phyloP scores from a whole-genome alignment of 352 stramenopile species.

The Phytophthora idaei region DNA sequence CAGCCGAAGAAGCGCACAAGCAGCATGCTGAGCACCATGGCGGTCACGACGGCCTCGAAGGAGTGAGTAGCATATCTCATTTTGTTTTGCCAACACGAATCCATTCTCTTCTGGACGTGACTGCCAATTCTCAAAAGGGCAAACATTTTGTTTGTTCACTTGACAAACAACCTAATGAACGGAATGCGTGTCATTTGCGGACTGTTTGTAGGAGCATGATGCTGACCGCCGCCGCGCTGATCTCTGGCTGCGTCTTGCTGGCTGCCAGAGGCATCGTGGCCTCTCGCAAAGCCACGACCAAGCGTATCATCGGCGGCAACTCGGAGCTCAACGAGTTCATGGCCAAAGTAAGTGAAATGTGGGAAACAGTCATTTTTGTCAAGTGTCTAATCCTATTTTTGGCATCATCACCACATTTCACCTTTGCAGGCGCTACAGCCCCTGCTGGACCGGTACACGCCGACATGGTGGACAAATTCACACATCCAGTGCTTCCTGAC shows the following conservation, averaged over 20 bases:
- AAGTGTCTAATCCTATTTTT: slow-evolving; percentile 14
- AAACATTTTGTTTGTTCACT: not conserved
- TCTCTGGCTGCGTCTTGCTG: slow-evolving; percentile 42
- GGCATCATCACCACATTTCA: slow-evolving; percentile 6
- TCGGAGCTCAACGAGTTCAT: slow-evolving; percentile 79
- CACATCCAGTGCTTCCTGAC: slow-evolving; percentile 78
- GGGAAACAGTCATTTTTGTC: not conserved
- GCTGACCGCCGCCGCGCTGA: slow-evolving; percentile 31
- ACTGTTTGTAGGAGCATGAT: slow-evolving; percentile 26
- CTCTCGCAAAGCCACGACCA: slow-evolving; percentile 21
- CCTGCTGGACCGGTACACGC: slow-evolving; percentile 59
- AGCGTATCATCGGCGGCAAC: slow-evolving; percentile 63
- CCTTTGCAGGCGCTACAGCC: slow-evolving; percentile 46
- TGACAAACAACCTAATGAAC: slow-evolving; percentile 7
- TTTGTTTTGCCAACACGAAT: slow-evolving; percentile 1
- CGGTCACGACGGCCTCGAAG: slow-evolving; percentile 6
- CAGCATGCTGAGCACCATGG: slow-evolving; percentile 27
- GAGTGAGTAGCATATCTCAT: not conserved
- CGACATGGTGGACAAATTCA: slow-evolving; percentile 79
- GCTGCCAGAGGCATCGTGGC: slow-evolving; percentile 22
- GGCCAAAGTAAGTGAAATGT: slow-evolving; percentile 40
- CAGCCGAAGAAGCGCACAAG: no score
- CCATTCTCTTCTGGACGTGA: no score
- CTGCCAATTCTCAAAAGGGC: slow-evolving; percentile 25
- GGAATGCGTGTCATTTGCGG: slow-evolving; percentile 1